Base-by-base conservation (phyloP, 176 grass and related monocot genomes). In the Phyllostachys edulis region DNA sequence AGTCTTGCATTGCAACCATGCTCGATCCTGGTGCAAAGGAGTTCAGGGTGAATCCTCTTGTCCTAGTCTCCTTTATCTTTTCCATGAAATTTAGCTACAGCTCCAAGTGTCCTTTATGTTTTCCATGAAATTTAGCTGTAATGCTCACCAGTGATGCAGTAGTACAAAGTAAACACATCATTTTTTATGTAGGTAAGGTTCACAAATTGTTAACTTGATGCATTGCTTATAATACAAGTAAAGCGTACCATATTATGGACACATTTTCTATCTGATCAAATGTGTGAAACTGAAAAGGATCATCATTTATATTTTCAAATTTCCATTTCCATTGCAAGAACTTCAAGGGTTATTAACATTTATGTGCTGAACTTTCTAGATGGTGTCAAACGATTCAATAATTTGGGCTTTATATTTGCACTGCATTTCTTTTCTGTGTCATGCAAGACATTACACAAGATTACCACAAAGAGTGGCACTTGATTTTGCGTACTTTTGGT, bases 1-100 rank as follows among this genome's bases (percentile, higher is more conserved):
- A 95, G 78, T 90, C 93, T 72, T 98, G 96, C 85, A 82, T 98
- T 12, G 91, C 89, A 41, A 92, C 96, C 10, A 98, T 98, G 96
- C 80, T 98, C 18, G 75, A 90, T 85, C 96, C 96, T 82, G 82
- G 73, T 69, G 81, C 89, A 65, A 98, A 98, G 85, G 96, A 98
- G 85, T 95, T 98, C 80, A 91, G 82, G 84, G 96, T 98, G 84
- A 91, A 69, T 41, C 77, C 27, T 74, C 60, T 37, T n/a, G 45
- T 63, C 55, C 66, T 83, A 56, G 37, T 78, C 1, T 55, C 45
- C 6, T 75, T 75, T 72, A 29, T 41, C 8, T 60, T 29, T 62
- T 9, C 9, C 24, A 71, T 62, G 26, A 51, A 63, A 29, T 75
- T 62, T 46, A 62, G 52, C 39, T 72, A 82, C 47, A 80, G 26